Base-by-base conservation (phyloP, 495 filamentous ascomycete species). In the Penicillium atrosanguineum region DNA sequence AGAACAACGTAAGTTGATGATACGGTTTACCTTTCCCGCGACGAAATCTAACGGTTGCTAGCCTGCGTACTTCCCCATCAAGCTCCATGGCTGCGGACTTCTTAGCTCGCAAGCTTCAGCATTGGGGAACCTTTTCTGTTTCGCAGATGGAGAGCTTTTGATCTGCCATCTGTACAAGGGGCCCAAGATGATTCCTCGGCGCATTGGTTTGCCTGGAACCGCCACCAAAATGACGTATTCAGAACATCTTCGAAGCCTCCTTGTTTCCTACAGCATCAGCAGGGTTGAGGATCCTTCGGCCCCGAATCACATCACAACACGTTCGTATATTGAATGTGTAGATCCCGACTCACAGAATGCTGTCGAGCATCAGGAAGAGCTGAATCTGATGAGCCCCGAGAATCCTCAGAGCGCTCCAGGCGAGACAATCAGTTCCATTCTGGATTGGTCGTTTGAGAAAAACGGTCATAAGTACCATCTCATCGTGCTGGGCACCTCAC, bases 341-440 rank as follows among this genome's bases (percentile, higher is more conserved):
- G 69, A 73, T 44, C 71, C 72, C 1, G 69, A 79, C 48, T 49
- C 55, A 11, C 70, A 77, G 54, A 29, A 50, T 1, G 36, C 67
- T 3, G 53, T 71, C 7, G 46, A 46, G 15, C 55, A 50, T 31
- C 34, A 46, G 31, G 23, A 36, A 6, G 46, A 54, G n/a, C 25
- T 15, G 29, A 8, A 48, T 25, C 20, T 4, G 14, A 44, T 6
- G 20, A 11, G 1, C 18, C 18, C 41, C 50, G 7, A 15, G 1
- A 25, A 25, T 18, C 41, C 50, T 5, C 50, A 34, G 3, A n/a
- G 63, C 12, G 60, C 65, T 26, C 62, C 68, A n/a, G 77, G 76
- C 7, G 79, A 81, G 55, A 72, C 64, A 14, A 70, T 80, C 44
- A 73, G 71, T 26, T 79, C 75, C 46, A 75, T 80, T 11, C 49